Percentiles rank a stretch among this genome's conserved stretches.
Evolutionary conservation across 1,284 basidiomycete species (phyloP).

Genomic region (Paramarasmius palmivorus): DNA sequence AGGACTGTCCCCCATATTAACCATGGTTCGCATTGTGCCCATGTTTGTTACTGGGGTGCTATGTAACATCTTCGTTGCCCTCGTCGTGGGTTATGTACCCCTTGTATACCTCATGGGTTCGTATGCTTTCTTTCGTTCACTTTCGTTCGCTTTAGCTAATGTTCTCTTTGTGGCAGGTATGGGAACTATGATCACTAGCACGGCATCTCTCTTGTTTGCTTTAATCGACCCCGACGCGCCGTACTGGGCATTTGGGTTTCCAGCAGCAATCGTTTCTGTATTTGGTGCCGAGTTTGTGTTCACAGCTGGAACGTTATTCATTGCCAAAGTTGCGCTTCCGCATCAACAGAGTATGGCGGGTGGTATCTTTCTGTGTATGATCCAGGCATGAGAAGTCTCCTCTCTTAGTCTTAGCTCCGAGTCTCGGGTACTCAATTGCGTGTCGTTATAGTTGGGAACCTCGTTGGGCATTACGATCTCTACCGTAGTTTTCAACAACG

Average conservation of each 20-base stretch:
- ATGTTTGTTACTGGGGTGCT: conserved; percentile 71
- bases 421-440: too few species aligned
- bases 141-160: not conserved
- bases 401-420: too few species aligned
- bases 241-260: conserved; percentile 85
- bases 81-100: conserved; percentile 57
- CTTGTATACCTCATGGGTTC: conserved; percentile 57
- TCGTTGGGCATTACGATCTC: conserved; percentile 76
- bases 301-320: conserved; percentile 74
- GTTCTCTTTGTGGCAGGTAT: conserved; percentile 33
- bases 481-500: conserved; percentile 69
- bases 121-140: conserved; percentile 15
- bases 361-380: conserved; percentile 76
- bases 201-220: conserved; percentile 73
- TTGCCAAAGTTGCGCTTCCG: conserved; percentile 68
- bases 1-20: conserved; percentile 55
- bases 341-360: conserved; percentile 81
- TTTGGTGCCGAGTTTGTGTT: conserved; percentile 83
- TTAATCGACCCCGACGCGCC: conserved; percentile 57
- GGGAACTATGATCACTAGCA: conserved; percentile 64
- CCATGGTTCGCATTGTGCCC: conserved; percentile 79
- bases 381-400: conserved; percentile 47
- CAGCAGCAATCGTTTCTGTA: conserved; percentile 69
- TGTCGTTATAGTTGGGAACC: conserved; percentile 74
- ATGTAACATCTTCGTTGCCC: conserved; percentile 70